phyloP scores from a whole-genome alignment of 176 grass and related monocot genomes.

The maize (Zea mays) region DNA sequence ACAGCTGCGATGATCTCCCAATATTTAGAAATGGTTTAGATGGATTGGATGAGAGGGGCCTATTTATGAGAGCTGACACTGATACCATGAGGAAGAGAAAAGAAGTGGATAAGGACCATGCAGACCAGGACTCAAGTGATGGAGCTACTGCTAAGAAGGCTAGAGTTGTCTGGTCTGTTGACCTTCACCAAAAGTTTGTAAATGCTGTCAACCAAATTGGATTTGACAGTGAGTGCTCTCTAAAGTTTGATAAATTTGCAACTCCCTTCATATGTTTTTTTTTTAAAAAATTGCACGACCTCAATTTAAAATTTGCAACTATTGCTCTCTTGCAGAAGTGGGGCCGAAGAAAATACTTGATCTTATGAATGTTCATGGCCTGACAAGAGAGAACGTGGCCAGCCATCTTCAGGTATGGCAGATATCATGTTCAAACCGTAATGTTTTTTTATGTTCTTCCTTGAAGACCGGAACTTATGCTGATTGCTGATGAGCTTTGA shows the following conservation, averaged over 20 bases:
- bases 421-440: conserved; percentile 17
- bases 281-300: not conserved
- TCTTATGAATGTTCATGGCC: conserved; percentile 87
- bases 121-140: conserved; percentile 77
- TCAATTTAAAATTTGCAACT: conserved; percentile 32
- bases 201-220: conserved; percentile 99
- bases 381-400: conserved; percentile 98
- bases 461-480: conserved; percentile 8
- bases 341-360: conserved; percentile 98
- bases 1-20: conserved; percentile 68
- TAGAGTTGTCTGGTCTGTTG: conserved; percentile 98
- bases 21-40: conserved; percentile 67
- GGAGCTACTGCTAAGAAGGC: conserved; percentile 74
- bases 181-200: conserved; percentile 95
- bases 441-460: conserved; percentile 1
- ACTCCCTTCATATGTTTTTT: conserved; percentile 16
- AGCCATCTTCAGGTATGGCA: conserved; percentile 97
- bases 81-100: conserved; percentile 70
- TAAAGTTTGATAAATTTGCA: conserved; percentile 24
- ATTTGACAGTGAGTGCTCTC: conserved; percentile 85
- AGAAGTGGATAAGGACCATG: conserved; percentile 69
- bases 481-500: conserved; percentile 16
- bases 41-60: conserved; percentile 65
- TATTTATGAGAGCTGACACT: conserved; percentile 49
- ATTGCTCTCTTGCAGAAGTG: conserved; percentile 66